A percentile compares a stretch with the other conserved stretches of the same genome.
These are phyloP conservation scores for Coemansia guatemalensis DNA, from an alignment of 192 early-diverging fungal genomes.

Conservation along the genomic window DNA sequence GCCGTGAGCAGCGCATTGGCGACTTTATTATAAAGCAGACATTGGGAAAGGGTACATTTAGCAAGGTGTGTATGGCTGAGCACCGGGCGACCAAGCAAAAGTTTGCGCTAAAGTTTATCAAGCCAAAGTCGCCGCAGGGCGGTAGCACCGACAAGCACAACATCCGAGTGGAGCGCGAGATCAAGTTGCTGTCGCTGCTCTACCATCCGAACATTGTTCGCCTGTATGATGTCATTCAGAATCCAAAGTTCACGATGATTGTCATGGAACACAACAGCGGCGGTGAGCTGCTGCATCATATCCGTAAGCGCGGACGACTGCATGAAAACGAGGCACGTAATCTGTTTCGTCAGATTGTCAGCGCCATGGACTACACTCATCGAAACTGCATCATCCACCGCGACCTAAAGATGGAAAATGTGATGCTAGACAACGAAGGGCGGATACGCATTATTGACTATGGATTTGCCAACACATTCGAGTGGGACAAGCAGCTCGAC, in stretches of 20 bases:
- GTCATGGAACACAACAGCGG: conserved; percentile 88
- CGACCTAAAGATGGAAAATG: conserved; percentile 87
- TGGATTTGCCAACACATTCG: conserved; percentile 77
- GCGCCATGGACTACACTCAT: conserved; percentile 72
- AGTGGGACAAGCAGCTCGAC: conserved; percentile 52
- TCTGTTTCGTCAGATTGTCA: conserved; percentile 82
- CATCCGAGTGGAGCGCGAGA: conserved; percentile 78
- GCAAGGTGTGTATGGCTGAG: conserved; percentile 53
- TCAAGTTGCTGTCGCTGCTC: conserved; percentile 77
- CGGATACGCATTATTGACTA: conserved; percentile 88
- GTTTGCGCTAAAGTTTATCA: conserved; percentile 70
- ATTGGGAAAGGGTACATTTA: conserved; percentile 54
- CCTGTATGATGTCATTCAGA: conserved; percentile 80
- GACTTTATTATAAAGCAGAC: conserved; percentile 51
- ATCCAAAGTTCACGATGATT: conserved; percentile 75
- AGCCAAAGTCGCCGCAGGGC: conserved; percentile 51
- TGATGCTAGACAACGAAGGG: conserved; percentile 71
- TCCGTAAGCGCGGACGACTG: conserved; percentile 76
- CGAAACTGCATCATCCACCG: conserved; percentile 69
- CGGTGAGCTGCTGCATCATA: conserved; percentile 84
- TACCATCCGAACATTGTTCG: conserved; percentile 90
- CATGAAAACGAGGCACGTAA: conserved; percentile 82
- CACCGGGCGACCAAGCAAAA: conserved; percentile 51
- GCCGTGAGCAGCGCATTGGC: conserved; percentile 41
- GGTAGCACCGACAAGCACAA: conserved; percentile 66